These are phyloP conservation scores for Auricularia sp. DNA, from an alignment of 768 basidiomycete species.

Conservation along the genomic window DNA sequence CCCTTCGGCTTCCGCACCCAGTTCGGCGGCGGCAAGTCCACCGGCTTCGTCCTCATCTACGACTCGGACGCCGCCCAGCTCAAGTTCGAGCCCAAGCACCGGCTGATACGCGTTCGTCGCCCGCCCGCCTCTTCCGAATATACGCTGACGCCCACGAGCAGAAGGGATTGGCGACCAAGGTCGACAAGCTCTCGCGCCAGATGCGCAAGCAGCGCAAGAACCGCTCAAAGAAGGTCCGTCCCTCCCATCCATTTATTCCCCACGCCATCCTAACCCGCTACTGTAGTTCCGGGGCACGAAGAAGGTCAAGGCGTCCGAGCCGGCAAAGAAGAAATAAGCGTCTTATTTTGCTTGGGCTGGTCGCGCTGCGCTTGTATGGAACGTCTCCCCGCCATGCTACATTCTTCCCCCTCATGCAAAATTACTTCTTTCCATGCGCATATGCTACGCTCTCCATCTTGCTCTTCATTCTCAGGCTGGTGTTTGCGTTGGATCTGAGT, in stretches of 20 bases:
- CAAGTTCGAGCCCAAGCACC: constrained; percentile 95
- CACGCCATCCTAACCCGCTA: constrained; percentile 11
- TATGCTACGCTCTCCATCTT: too few relatives aligned
- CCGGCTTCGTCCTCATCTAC: constrained; percentile 95
- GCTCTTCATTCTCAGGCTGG: too few relatives aligned
- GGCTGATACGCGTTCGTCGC: constrained; percentile 78
- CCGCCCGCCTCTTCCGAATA: neutral
- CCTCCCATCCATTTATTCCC: too few relatives aligned
- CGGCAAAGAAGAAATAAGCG: constrained; percentile 84
- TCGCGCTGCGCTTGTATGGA: neutral
- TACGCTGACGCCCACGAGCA: too few relatives aligned
- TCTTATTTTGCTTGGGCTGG: neutral
- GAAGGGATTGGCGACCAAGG: constrained; percentile 60
- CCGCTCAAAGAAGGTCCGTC: constrained; percentile 90
- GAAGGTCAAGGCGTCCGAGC: constrained; percentile 87
- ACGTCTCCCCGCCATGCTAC: too few relatives aligned
- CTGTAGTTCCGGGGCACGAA: constrained; percentile 84
- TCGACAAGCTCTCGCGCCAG: constrained; percentile 88
- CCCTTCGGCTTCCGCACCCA: constrained; percentile 91
- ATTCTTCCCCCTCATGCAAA: too few relatives aligned
- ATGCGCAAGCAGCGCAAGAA: constrained; percentile 99
- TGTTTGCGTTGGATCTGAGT: too few relatives aligned
- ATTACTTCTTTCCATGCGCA: too few relatives aligned
- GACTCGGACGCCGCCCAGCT: constrained; percentile 90
- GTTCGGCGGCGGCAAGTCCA: constrained; percentile 96